A percentile compares a stretch with the other conserved stretches of the same genome.
These are phyloP conservation scores for Entonaema liquescens DNA, from an alignment of 495 filamentous ascomycete genomes.

Conservation along the genomic window DNA sequence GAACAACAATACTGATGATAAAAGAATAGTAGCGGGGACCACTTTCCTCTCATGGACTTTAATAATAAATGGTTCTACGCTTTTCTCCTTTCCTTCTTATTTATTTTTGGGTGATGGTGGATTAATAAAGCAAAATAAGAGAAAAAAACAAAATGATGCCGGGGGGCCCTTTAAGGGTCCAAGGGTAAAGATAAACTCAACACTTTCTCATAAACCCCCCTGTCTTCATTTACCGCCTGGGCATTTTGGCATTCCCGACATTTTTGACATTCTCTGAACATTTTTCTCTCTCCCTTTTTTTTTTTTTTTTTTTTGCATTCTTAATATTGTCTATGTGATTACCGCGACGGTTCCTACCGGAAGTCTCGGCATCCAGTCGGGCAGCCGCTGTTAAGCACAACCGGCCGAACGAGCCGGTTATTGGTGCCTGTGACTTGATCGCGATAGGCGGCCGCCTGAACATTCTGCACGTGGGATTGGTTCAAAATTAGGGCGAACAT, in stretches of 20 bases:
- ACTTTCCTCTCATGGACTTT: slow-evolving; percentile 21
- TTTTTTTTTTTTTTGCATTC: neutral
- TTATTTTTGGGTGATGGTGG: neutral
- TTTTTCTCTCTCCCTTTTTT: neutral
- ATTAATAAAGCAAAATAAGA: slow-evolving; percentile 14
- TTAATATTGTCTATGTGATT: neutral
- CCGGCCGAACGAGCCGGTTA: neutral
- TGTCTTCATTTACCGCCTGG: neutral
- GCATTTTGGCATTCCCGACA: neutral
- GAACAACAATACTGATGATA: slow-evolving; percentile 1
- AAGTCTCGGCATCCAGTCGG: slow-evolving; percentile 37
- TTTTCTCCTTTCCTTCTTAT: neutral
- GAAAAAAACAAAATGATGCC: slow-evolving; percentile 13
- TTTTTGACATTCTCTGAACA: neutral
- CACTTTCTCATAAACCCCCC: neutral
- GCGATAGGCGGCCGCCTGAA: neutral
- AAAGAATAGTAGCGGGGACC: slow-evolving; percentile 1
- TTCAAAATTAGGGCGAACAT: neutral
- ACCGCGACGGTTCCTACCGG: slow-evolving; percentile 23
- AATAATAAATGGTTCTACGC: neutral
- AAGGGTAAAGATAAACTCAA: slow-evolving; percentile 8
- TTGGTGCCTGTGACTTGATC: slow-evolving; percentile 11
- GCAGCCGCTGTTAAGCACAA: slow-evolving; percentile 28
- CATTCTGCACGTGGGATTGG: neutral
- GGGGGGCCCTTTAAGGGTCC: slow-evolving; percentile 2